Base-by-base conservation (phyloP, 2,329 filamentous ascomycete species). In the Fusarium miscanthi region DNA sequence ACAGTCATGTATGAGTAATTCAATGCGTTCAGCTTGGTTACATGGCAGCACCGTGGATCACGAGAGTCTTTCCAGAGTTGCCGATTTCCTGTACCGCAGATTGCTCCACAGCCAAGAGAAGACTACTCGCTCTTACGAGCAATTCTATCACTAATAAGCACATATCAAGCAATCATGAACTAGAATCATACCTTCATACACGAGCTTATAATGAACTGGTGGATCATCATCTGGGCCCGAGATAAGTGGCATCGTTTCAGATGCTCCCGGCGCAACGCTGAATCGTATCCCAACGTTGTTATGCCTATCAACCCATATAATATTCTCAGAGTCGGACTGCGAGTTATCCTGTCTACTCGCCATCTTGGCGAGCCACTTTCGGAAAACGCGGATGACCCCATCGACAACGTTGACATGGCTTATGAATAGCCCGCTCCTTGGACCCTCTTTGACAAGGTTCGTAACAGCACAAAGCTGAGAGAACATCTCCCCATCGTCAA, bases 401-500 rank as follows among this genome's bases (percentile, higher is more conserved):
- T 94, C 90, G 59, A 89, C 87, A 42, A 95, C 84, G 45, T 89
- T 90, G 57, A 91, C 87, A 68, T 90, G 89, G 76, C 87, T 90
- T 59, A 89, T 82, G 72, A 94, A 91, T 1, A 93, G 79, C 8
- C 89, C 90, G 27, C 84, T 86, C 33, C 85, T 85, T 2, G 89
- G 87, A 2, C 90, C 89, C 35, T 90, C 84, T 78, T 91, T 91
- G 67, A 94, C 90, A 41, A 97, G 81, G 76, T 91, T 93, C 12
- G 88, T 88, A 30, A 89, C 85, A 9, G 89, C 87, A 78, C 91
- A 92, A 16, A 96, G 85, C 81, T 96, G 93, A 2, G 91, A 90
- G 78, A 95, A 95, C 23, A 90, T 82, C 80, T 94, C 93, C 69
- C 89, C 87, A 3, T 87, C 87, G 72, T 95, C 93, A 3, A 96